A percentile compares a stretch with the other conserved stretches of the same genome.
These are phyloP conservation scores for Aspergillus intermedius DNA, from an alignment of 2,329 filamentous ascomycete genomes.

Conservation along the genomic window DNA sequence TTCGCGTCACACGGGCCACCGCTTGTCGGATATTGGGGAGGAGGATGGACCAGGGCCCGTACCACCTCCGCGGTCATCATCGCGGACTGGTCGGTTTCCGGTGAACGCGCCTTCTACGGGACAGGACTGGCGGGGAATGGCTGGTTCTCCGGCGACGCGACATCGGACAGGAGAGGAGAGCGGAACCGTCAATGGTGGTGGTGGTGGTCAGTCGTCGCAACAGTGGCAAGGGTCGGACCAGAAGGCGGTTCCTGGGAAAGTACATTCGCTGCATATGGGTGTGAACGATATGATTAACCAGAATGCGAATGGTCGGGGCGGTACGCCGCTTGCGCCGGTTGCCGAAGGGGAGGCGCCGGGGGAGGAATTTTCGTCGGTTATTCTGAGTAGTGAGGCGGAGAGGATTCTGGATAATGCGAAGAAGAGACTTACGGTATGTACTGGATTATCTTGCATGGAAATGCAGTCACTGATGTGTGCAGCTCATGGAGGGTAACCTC, in stretches of 20 bases:
- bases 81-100: conserved; percentile 11
- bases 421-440: conserved; percentile 71
- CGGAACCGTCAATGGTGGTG: background rate
- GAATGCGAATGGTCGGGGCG: conserved; percentile 10
- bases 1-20: conserved; percentile 32
- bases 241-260: conserved; percentile 7
- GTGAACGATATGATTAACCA: conserved; percentile 1
- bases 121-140: conserved; percentile 5
- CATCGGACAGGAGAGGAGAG: background rate
- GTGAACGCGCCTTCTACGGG: background rate
- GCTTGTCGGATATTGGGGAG: conserved; percentile 42
- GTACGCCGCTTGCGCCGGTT: conserved; percentile 29
- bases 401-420: conserved; percentile 91
- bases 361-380: conserved; percentile 63
- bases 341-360: conserved; percentile 42
- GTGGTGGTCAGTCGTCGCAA: background rate
- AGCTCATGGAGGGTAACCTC: conserved; percentile 93
- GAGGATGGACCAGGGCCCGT: conserved; percentile 24
- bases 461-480: conserved; percentile 13
- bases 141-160: conserved; percentile 12
- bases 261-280: conserved; percentile 1
- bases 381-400: conserved; percentile 76
- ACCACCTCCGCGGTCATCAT: conserved; percentile 11
- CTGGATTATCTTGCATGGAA: background rate
- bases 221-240: conserved; percentile 5